Evolutionary conservation across 805 yeast species (phyloP).

Genomic region (Myxozyma monticola): DNA sequence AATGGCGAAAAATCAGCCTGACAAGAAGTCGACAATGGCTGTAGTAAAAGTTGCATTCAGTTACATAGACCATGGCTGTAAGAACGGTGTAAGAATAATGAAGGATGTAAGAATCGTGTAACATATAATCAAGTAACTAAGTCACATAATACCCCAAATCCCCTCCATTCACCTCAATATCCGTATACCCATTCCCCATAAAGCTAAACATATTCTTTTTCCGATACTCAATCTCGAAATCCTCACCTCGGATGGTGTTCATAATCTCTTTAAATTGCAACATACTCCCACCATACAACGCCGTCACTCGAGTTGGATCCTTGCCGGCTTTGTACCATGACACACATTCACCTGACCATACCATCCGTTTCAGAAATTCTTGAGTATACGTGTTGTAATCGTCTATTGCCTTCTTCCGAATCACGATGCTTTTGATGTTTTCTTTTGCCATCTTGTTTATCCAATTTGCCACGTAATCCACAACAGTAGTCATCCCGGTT

Average conservation of each 20-base stretch:
- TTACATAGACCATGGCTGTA: no score
- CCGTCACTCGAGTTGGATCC: slow-evolving; percentile 15
- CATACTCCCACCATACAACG: slow-evolving; percentile 27
- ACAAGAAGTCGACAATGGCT: no score
- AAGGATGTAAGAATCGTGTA: no score
- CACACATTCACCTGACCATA: slow-evolving; percentile 12
- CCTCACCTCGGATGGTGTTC: slow-evolving; percentile 25
- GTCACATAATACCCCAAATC: slow-evolving; percentile 11
- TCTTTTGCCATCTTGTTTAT: slow-evolving; percentile 21
- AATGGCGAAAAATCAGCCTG: no score
- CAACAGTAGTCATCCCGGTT: slow-evolving; percentile 18
- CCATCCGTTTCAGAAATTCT: slow-evolving; percentile 18
- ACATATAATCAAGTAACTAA: no score
- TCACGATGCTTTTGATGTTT: slow-evolving; percentile 10
- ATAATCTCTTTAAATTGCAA: slow-evolving; percentile 19
- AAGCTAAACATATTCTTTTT: slow-evolving; percentile 9
- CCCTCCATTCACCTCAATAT: slow-evolving; percentile 10
- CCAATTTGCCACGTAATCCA: slow-evolving; percentile 16
- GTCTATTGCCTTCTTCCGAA: slow-evolving; percentile 12
- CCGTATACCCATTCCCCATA: slow-evolving; percentile 19
- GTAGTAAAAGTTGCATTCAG: no score
- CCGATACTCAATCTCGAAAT: slow-evolving; percentile 18
- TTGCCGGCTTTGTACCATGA: slow-evolving; percentile 23
- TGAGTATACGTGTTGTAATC: slow-evolving; percentile 12
- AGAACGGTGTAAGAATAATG: no score